phyloP scores from a whole-genome alignment of 2,329 filamentous ascomycete genomes.

The Thermoascus crustaceus region DNA sequence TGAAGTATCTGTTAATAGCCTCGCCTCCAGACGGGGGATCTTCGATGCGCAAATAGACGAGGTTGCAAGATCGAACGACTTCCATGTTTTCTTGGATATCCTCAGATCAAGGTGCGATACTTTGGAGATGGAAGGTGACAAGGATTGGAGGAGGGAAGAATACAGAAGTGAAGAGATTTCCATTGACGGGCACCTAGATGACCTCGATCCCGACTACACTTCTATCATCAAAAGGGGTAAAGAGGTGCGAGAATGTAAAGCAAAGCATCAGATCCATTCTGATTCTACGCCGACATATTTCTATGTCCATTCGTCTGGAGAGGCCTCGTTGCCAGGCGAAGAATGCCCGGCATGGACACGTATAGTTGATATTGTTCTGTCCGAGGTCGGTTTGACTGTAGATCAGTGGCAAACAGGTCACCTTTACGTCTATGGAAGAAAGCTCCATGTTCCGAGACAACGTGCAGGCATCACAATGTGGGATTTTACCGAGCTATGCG shows the following conservation, averaged over 20 bases:
- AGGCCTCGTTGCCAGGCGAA: background rate
- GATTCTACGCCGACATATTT: background rate
- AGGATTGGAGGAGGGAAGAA: conserved; percentile 56
- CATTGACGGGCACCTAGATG: conserved; percentile 5
- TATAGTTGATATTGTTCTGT: background rate
- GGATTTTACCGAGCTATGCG: conserved; percentile 61
- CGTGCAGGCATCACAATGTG: conserved; percentile 53
- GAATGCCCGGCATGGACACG: background rate
- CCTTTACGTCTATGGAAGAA: conserved; percentile 54
- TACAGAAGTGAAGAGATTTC: conserved; percentile 6
- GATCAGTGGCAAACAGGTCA: background rate
- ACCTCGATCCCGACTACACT: background rate
- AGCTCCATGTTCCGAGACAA: conserved; percentile 51
- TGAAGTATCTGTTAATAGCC: background rate
- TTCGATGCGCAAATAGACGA: too few species aligned
- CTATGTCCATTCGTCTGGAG: background rate
- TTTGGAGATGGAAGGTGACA: conserved; percentile 71
- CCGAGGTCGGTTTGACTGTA: background rate
- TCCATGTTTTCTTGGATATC: conserved; percentile 66
- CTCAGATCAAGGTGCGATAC: conserved; percentile 71
- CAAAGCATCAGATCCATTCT: background rate
- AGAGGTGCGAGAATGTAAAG: background rate
- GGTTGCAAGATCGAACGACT: conserved; percentile 59
- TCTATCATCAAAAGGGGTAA: background rate
- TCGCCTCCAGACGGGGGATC: background rate